A percentile compares a stretch with the other conserved stretches of the same genome.
Conservation (phyloP, 202 grass and related monocot genomes). For the Brachypodium distachyon region DNA sequence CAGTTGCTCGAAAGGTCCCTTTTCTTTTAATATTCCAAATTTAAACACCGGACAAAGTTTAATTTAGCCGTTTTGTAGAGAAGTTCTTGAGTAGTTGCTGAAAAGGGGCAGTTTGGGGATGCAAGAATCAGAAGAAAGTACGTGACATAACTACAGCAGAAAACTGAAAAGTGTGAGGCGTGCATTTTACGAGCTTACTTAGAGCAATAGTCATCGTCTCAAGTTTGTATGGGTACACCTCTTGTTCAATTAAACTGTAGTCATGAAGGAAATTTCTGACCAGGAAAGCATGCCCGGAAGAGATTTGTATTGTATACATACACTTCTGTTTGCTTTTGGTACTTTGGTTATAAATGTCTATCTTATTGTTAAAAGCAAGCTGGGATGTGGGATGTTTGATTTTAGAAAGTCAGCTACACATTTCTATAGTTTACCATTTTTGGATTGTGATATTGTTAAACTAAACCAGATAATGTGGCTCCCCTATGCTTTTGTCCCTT, state of each 20-base stretch:
- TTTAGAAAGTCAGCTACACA: background rate
- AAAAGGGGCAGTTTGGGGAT: background rate
- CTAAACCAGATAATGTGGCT: background rate
- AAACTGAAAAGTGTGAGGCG: background rate
- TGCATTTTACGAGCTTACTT: background rate
- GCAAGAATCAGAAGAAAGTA: background rate
- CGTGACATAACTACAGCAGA: background rate
- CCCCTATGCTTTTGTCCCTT: background rate
- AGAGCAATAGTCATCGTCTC: background rate
- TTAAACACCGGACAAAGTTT: background rate
- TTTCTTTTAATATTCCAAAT: background rate
- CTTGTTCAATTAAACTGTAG: too few species aligned
- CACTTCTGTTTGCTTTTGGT: too few species aligned
- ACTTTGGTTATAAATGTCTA: too few species aligned
- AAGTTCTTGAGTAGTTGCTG: background rate
- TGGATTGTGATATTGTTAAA: background rate
- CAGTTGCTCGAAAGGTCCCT: background rate
- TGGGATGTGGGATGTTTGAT: too few species aligned
- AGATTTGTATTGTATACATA: too few species aligned
- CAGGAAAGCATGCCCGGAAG: too few species aligned
- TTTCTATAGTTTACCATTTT: background rate
- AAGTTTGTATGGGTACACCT: too few species aligned
- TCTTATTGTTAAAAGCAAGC: too few species aligned
- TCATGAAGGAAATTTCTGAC: too few species aligned
- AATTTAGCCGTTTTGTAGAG: background rate